Conservation (phyloP, 2,329 filamentous ascomycete species). For the Arthrobotrys musiformis region DNA sequence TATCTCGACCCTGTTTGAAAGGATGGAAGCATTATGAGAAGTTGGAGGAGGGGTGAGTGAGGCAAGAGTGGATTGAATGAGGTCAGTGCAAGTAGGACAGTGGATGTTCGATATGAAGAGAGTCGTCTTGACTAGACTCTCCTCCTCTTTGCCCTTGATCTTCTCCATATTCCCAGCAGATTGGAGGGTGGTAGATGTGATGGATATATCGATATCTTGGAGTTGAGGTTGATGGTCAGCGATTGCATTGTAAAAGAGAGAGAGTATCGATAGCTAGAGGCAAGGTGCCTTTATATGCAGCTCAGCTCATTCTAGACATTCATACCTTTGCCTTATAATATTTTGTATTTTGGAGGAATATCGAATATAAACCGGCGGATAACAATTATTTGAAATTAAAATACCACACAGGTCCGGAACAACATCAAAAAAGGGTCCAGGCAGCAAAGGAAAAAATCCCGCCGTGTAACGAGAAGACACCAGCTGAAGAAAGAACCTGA, state of each 20-base stretch:
- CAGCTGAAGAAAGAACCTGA: not conserved
- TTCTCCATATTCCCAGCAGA: not conserved
- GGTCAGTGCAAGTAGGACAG: conserved; percentile 77
- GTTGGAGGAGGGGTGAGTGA: conserved; percentile 65
- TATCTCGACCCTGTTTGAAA: conserved; percentile 76
- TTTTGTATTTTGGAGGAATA: too few species aligned
- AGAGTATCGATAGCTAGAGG: not conserved
- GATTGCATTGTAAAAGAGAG: not conserved
- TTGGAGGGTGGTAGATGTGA: not conserved
- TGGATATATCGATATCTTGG: too few species aligned
- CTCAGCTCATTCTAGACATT: too few species aligned
- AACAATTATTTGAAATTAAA: not conserved
- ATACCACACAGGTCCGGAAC: not conserved
- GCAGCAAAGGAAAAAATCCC: not conserved
- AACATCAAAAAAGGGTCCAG: not conserved
- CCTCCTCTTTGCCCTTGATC: not conserved
- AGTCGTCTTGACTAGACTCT: conserved; percentile 64
- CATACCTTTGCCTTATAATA: too few species aligned
- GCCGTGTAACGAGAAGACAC: not conserved
- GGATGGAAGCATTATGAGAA: conserved; percentile 76
- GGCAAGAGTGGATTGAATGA: conserved; percentile 71
- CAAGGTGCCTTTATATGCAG: not conserved
- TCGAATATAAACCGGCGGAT: not conserved
- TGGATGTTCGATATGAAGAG: conserved; percentile 80
- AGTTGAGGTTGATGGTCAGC: not conserved